Conservation (phyloP, 352 stramenopile genomes). For the Phytophthora idaei region DNA sequence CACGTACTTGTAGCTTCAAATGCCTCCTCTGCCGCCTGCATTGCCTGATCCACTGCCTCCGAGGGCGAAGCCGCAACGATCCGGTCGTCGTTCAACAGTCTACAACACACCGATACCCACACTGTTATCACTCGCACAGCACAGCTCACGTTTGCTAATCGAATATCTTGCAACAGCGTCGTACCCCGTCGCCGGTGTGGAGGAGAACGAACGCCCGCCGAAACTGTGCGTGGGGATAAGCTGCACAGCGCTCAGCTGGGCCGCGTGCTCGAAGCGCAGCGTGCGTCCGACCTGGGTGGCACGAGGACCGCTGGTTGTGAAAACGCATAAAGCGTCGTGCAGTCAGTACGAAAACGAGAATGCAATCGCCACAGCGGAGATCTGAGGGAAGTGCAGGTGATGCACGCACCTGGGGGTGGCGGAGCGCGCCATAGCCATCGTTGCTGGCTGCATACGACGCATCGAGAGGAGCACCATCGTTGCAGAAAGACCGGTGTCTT, state of each 20-base stretch:
- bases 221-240: slow-evolving; percentile 51
- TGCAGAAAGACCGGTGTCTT: slow-evolving; percentile 17
- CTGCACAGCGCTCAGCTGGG: slow-evolving; percentile 53
- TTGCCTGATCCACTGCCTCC: slow-evolving; percentile 50
- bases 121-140: not conserved
- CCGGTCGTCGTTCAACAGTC: slow-evolving; percentile 52
- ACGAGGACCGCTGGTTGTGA: slow-evolving; percentile 30
- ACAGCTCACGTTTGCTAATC: not conserved
- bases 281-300: slow-evolving; percentile 31
- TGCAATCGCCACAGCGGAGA: not conserved
- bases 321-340: slow-evolving; percentile 1
- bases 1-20: slow-evolving; percentile 47
- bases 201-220: slow-evolving; percentile 68
- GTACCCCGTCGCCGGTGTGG: slow-evolving; percentile 52
- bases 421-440: slow-evolving; percentile 38
- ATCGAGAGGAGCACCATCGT: slow-evolving; percentile 65
- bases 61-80: slow-evolving; percentile 47
- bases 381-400: not conserved
- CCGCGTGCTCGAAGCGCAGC: slow-evolving; percentile 45
- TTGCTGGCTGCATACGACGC: slow-evolving; percentile 64
- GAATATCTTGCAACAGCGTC: not conserved
- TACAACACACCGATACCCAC: slow-evolving; percentile 20
- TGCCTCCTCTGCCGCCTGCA: slow-evolving; percentile 45
- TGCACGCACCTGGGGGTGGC: slow-evolving; percentile 30
- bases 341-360: not conserved